A percentile compares a stretch with the other conserved stretches of the same genome.
These are phyloP conservation scores for Saturnispora galanensis DNA, from an alignment of 805 yeast species.

Conservation along the genomic window DNA sequence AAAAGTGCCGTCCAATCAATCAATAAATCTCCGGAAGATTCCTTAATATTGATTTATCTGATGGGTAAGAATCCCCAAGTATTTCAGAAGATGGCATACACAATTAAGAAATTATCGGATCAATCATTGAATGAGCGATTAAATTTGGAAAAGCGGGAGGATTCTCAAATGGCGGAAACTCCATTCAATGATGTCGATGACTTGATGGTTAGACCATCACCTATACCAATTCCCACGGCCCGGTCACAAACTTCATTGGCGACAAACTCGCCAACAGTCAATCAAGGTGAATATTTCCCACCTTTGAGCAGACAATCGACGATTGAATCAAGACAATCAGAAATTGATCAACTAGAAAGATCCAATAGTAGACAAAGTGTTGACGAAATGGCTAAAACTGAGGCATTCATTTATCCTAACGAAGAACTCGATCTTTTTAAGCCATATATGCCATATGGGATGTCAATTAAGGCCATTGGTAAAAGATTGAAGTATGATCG, in stretches of 20 bases:
- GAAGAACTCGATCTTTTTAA: conserved; percentile 31
- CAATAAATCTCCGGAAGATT: conserved; percentile 40
- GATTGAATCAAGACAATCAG: conserved; percentile 9
- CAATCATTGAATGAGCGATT: conserved; percentile 14
- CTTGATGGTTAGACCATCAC: background rate
- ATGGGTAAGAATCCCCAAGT: conserved; percentile 33
- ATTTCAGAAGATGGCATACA: conserved; percentile 29
- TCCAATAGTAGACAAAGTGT: conserved; percentile 4
- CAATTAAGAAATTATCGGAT: conserved; percentile 25
- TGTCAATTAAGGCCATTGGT: conserved; percentile 47
- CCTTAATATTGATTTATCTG: conserved; percentile 44
- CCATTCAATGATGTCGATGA: background rate
- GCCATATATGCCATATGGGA: conserved; percentile 48
- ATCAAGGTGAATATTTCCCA: conserved; percentile 4
- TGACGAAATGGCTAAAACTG: background rate
- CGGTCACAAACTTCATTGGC: no score
- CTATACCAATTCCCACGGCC: conserved; percentile 1
- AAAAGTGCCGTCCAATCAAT: conserved; percentile 46
- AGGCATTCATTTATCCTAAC: conserved; percentile 5
- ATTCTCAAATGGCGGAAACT: background rate
- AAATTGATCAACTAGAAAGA: conserved; percentile 14
- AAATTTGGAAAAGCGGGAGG: conserved; percentile 8
- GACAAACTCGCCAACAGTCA: background rate
- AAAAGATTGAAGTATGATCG: conserved; percentile 44
- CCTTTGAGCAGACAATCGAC: conserved; percentile 12